These are phyloP conservation scores for Starmerella bombicola DNA, from an alignment of 805 yeast species.

Conservation along the genomic window DNA sequence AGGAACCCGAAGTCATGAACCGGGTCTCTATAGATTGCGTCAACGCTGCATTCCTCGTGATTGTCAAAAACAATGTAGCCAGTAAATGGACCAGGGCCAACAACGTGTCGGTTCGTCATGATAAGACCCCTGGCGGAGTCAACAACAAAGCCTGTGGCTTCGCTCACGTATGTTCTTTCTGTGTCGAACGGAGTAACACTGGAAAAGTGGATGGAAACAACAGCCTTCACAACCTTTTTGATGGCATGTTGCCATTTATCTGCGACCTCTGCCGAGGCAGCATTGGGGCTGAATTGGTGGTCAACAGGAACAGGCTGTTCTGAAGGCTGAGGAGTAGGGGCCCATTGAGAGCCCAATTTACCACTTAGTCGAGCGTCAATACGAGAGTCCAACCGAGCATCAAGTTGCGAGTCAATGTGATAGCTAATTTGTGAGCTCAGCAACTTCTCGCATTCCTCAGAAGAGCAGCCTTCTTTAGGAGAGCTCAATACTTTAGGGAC, in stretches of 20 bases:
- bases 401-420: too few species aligned
- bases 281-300: too few species aligned
- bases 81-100: constrained; percentile 86
- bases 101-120: constrained; percentile 86
- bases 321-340: too few species aligned
- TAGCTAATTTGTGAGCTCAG: too few species aligned
- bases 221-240: constrained; percentile 67
- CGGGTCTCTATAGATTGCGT: constrained; percentile 82
- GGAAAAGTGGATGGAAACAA: constrained; percentile 79
- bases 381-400: too few species aligned
- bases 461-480: too few species aligned
- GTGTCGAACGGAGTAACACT: constrained; percentile 81
- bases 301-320: too few species aligned
- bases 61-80: constrained; percentile 89
- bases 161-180: constrained; percentile 58
- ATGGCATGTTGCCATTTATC: constrained; percentile 68
- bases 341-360: too few species aligned
- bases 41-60: constrained; percentile 83
- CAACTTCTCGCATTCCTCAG: too few species aligned
- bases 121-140: constrained; percentile 73
- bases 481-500: not conserved
- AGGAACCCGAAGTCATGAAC: constrained; percentile 91
- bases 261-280: too few species aligned
- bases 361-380: too few species aligned
- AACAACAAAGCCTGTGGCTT: constrained; percentile 94